Evolutionary conservation across 2,329 filamentous ascomycete species (phyloP), one percentile per base, ranked within the genome.

Genomic region (Fusarium tuaranense): DNA sequence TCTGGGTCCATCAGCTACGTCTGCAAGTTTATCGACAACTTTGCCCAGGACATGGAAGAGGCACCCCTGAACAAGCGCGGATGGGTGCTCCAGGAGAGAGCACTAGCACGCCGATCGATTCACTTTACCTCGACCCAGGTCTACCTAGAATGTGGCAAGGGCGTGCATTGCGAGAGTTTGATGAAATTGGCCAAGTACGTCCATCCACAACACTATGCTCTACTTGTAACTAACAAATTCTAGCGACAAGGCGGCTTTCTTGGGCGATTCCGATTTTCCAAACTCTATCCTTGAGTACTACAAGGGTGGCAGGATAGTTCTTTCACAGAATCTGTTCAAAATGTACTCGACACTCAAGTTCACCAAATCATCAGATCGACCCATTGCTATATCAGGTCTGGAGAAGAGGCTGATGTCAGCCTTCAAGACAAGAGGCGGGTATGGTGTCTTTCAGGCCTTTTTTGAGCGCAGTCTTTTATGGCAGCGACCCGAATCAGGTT

Each of bases 21-120:
- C n/a, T 82, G 80, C 36, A 46, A 71, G n/a, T 32, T 60, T 16
- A 76, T 83, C 1, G 82, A 84, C 58, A 71, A 84, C 67, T 85
- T 85, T 70, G 51, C 78, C 5, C 14, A 36, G 16, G 68, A 85
- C 13, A 83, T 85, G 1, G 72, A 80, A 1, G 57, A 80, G 0
- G 73, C 80, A 1, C 16, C 70, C 1, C 70, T 86, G 4, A 83
- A 80, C 62, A 71, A 66, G 7, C 76, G 68, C 2, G 68, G 68
- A 0, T 69, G 66, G 68, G 46, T 58, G 7, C n/a, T 70, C 3
- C 66, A 69, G 6, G 68, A 70, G 20, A 51, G 68, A 10, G 66
- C 67, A 8, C 46, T 69, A 0, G 53, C 68, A 1, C n/a, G 38
- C 6, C 57, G 68, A 1, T 61, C 68, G 2, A 39, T 70, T 2